Conservation (phyloP, 768 basidiomycete genomes). For the Pholiota microspora region DNA sequence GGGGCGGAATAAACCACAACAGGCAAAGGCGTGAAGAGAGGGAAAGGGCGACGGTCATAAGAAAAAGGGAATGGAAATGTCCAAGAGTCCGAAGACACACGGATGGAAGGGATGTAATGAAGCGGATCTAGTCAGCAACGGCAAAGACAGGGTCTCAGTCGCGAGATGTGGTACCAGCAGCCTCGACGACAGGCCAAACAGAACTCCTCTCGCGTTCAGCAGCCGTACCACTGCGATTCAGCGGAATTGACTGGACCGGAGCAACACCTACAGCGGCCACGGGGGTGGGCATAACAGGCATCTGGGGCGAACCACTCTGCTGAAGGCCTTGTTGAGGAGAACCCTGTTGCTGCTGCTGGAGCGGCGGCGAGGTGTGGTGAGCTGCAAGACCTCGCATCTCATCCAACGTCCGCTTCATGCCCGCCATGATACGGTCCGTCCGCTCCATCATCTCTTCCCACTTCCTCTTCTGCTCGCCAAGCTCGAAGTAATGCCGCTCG, state of each 20-base stretch:
- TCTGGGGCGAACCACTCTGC: slow-evolving; percentile 11
- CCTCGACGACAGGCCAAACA: slow-evolving; percentile 32
- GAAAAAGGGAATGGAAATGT: neutral
- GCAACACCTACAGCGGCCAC: slow-evolving; percentile 10
- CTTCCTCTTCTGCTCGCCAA: slow-evolving; percentile 59
- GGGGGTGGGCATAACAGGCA: slow-evolving; percentile 9
- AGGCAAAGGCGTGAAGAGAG: neutral
- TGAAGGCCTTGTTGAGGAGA: slow-evolving; percentile 16
- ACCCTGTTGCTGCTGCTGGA: slow-evolving; percentile 14
- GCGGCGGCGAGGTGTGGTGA: slow-evolving; percentile 12
- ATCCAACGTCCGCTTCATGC: slow-evolving; percentile 72
- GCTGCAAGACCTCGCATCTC: slow-evolving; percentile 54
- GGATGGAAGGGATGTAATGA: neutral
- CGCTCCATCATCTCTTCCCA: slow-evolving; percentile 74
- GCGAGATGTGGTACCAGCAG: slow-evolving; percentile 16
- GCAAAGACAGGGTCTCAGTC: slow-evolving; percentile 11
- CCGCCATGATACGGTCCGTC: slow-evolving; percentile 72
- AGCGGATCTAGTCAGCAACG: neutral
- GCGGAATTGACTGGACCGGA: slow-evolving; percentile 19
- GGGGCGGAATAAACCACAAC: neutral
- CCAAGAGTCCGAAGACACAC: neutral
- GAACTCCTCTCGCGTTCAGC: slow-evolving; percentile 25
- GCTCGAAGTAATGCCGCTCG: slow-evolving; percentile 67
- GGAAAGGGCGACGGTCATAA: neutral
- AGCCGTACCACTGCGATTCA: slow-evolving; percentile 17